A percentile compares a stretch with the other conserved stretches of the same genome.
phyloP scores from a whole-genome alignment of 106 monocot genomes.

The Phalaenopsis aphrodite region DNA sequence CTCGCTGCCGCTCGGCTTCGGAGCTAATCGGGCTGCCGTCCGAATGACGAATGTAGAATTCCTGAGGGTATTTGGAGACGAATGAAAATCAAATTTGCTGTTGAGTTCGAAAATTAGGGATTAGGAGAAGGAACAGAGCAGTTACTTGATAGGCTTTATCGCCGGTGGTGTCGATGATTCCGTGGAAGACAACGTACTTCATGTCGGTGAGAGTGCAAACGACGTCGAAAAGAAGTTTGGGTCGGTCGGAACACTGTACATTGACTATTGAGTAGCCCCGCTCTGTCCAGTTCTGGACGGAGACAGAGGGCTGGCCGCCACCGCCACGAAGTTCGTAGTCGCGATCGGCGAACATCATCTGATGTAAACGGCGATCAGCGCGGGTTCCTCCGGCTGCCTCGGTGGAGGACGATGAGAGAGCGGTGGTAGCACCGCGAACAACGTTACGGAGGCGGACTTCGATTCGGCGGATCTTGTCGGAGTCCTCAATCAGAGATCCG shows the following conservation, averaged over 20 bases:
- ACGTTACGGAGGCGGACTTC: constrained; percentile 51
- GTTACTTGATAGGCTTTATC: constrained; percentile 64
- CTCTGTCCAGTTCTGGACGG: constrained; percentile 75
- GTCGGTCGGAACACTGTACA: constrained; percentile 74
- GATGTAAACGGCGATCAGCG: constrained; percentile 41
- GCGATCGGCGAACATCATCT: constrained; percentile 50
- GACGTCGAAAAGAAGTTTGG: constrained; percentile 84
- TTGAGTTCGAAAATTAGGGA: background rate
- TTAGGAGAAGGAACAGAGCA: background rate
- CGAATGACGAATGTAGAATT: constrained; percentile 78
- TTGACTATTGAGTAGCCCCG: constrained; percentile 76
- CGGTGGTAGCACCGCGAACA: constrained; percentile 15
- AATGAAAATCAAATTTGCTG: background rate
- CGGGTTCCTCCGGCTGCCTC: constrained; percentile 5
- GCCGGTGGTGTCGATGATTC: constrained; percentile 55
- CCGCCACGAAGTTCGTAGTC: constrained; percentile 37
- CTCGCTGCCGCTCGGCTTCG: constrained; percentile 70
- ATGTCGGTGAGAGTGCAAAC: constrained; percentile 89
- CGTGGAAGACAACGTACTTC: constrained; percentile 90
- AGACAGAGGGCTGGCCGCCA: constrained; percentile 24
- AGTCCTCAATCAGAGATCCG: constrained; percentile 17
- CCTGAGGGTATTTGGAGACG: constrained; percentile 31
- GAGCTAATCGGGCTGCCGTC: constrained; percentile 87
- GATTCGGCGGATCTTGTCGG: constrained; percentile 24
- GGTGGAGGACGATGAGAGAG: constrained; percentile 17